Evolutionary conservation across 257 asterid species (phyloP), one percentile per base, ranked within the genome.

Genomic region (Petunia axillaris): DNA sequence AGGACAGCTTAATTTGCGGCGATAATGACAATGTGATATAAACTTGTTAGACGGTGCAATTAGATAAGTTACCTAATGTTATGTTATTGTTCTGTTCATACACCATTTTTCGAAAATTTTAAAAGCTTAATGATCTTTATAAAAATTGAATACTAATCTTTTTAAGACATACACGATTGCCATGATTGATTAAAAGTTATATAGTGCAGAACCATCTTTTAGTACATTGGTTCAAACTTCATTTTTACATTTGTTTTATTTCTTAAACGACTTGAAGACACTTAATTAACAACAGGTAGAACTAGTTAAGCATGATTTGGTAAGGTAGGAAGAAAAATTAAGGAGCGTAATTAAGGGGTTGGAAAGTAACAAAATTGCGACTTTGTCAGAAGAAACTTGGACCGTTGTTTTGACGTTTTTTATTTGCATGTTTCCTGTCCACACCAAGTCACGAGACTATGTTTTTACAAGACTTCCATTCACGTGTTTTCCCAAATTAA

Each of bases 381-480:
- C 71, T 41, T 62, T 41, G 81, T 71, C 62, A 25, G 54, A 81
- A 60, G n/a, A 84, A 83, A 76, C 40, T 39, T 81, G 83, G 71
- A 83, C 80, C 54, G 64, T 40, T 78, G 83, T 85, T 80, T 85
- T 81, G 85, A 79, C 77, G 39, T 83, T 81, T 81, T 41, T 40
- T 71, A 55, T 65, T 80, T 43, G 74, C 8, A 36, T 25, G 37
- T 81, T 59, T 60, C 57, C n/a, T 14, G 66, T 53, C 79, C 84
- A 44, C 57, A 35, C 52, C 6, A 14, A 76, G 8, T 81, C 86
- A 87, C 87, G 87, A 85, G 55, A 63, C 70, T 77, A 44, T 54
- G 79, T 65, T 64, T 35, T 46, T 75, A 57, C 6, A 64, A 52
- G 73, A 65, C 50, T 65, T 40, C n/a, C 64, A 77, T 70, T 80